Percentiles rank a stretch among this genome's conserved stretches.
Evolutionary conservation across 371 early-diverging fungal species (phyloP).

Genomic region (Lichtheimia ramosa): DNA sequence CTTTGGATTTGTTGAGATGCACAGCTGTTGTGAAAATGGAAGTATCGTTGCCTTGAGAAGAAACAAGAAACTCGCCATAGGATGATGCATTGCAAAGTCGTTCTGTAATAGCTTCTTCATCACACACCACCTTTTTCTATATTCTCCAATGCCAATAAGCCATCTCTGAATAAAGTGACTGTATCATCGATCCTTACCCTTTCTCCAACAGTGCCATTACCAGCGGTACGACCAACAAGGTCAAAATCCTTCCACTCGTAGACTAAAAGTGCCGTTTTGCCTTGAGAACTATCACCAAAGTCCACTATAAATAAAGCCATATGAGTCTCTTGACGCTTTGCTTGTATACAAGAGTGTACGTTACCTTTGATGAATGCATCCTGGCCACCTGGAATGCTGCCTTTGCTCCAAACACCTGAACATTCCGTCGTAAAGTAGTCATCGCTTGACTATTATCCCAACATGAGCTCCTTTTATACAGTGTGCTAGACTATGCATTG

Average conservation of each 20-base stretch:
- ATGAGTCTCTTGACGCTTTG: not conserved
- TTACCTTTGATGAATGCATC: conserved; percentile 47
- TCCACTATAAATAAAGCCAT: conserved; percentile 33
- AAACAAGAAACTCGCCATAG: conserved; percentile 45
- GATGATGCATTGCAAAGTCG: conserved; percentile 46
- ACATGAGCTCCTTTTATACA: not conserved
- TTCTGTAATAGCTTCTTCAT: conserved; percentile 35
- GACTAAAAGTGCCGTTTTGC: conserved; percentile 47
- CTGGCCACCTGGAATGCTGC: conserved; percentile 42
- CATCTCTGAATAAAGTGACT: not conserved
- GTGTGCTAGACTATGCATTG: not conserved
- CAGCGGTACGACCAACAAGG: conserved; percentile 34
- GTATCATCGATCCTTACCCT: not conserved
- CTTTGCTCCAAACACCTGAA: conserved; percentile 50
- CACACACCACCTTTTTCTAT: conserved; percentile 51
- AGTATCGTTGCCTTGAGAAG: conserved; percentile 21
- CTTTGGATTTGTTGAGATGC: conserved; percentile 19
- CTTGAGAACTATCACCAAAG: conserved; percentile 36
- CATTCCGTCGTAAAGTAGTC: conserved; percentile 45
- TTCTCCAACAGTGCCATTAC: conserved; percentile 21
- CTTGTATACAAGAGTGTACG: no score
- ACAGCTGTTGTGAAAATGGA: conserved; percentile 42
- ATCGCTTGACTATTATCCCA: conserved; percentile 30
- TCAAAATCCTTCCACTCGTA: conserved; percentile 59
- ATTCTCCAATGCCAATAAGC: not conserved